Base-by-base conservation (phyloP, 2,329 filamentous ascomycete genomes). In the Alternaria sp. region DNA sequence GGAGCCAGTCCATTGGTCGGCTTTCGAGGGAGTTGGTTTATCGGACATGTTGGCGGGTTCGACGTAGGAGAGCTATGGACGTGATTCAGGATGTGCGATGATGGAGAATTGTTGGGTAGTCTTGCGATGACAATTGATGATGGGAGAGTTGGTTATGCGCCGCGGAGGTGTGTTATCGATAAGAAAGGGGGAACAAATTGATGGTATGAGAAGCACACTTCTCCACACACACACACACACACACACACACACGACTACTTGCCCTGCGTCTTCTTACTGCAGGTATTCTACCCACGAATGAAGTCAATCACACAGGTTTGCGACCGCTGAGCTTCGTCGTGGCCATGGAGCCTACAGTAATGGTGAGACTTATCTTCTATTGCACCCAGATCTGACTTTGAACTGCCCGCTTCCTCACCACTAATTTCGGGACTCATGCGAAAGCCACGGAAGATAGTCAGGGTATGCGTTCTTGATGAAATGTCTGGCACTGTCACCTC, bases 1-100 rank as follows among this genome's bases (percentile, higher is more conserved):
- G 50, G 66, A 54, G 17, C 68, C 68, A 4, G 61, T 29, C 68
- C 68, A 71, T 33, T 71, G 67, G 23, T 67, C 51, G 26, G 60
- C 58, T 56, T 71, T 69, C 21, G 64, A 57, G 33, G 59, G 37
- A 2, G 56, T 48, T 28, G 58, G 53, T 34, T 65, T 62, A 13
- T 53, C 56, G 31, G 51, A 52, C 63, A 66, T 66, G 13, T 3
- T 51, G 24, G 3, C 8, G 23, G n/a, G 13, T 2, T 10, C 14
- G 31, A 4, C n/a, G 10, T 2, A 5, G 1, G 41, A n/a, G 13
- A 36, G 14, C 3, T 33, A 41, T 28, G 9, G 24, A 33, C 23
- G 9, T 17, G 11, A 28, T 10, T 24, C 11, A 21, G 9, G 11
- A 23, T 4, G 13, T 34, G 29, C 17, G 14, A 13, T 37, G 40